Evolutionary conservation across 2,329 filamentous ascomycete genomes (phyloP).

Genomic region (Pseudocercospora macadamiae): DNA sequence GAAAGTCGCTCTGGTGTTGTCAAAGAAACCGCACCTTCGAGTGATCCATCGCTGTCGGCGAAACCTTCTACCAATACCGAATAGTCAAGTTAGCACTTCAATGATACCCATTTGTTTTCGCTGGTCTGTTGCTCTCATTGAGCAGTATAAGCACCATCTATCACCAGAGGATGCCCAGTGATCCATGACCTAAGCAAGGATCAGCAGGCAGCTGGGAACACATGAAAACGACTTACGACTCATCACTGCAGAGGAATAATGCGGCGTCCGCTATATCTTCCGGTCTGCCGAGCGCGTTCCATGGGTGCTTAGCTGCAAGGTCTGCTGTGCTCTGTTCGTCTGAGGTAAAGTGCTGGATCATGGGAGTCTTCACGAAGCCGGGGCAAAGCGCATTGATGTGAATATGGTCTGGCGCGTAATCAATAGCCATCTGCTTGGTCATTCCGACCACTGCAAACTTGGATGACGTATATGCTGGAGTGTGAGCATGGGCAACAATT

Average conservation of each 20-base stretch:
- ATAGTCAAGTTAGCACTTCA: neutral
- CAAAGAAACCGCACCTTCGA: neutral
- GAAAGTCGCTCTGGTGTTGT: neutral
- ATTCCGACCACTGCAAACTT: constrained; percentile 36
- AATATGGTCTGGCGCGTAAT: constrained; percentile 33
- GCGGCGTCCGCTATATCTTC: constrained; percentile 33
- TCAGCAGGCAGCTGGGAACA: neutral
- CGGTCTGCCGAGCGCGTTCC: constrained; percentile 28
- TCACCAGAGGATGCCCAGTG: constrained; percentile 23
- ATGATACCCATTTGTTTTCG: neutral
- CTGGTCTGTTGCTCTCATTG: neutral
- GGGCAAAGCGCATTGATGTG: constrained; percentile 28
- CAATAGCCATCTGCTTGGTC: constrained; percentile 33
- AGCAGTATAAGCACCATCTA: constrained; percentile 18
- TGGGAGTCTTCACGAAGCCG: constrained; percentile 28
- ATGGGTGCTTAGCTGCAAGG: constrained; percentile 24
- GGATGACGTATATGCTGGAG: constrained; percentile 21
- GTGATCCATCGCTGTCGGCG: neutral
- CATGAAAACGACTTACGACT: constrained; percentile 24
- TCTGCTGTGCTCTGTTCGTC: constrained; percentile 16
- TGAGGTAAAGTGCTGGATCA: neutral
- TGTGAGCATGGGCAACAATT: neutral
- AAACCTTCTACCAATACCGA: neutral
- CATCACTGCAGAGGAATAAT: constrained; percentile 32
- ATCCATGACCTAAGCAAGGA: constrained; percentile 23